Evolutionary conservation across 192 early-diverging fungal species (phyloP), one percentile per base, ranked within the genome.

Genomic region (Gaertneriomyces sp.): DNA sequence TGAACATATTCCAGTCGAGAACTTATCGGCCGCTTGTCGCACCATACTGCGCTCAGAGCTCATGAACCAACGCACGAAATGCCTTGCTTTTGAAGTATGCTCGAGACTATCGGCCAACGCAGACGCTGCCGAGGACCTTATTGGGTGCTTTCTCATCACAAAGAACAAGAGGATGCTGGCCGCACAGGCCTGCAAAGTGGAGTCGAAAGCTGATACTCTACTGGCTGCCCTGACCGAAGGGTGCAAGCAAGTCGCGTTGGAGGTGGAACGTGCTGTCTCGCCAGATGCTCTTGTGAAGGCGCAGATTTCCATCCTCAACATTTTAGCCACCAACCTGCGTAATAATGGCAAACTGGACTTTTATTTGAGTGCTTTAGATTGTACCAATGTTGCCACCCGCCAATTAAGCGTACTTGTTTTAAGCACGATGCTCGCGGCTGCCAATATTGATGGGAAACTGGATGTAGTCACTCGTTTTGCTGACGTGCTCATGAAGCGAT

Each of bases 101-200:
- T 44, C 45, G 6, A n/a, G 51, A 50, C n/a, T 65, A 12, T 61
- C 46, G 46, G 39, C 12, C 47, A 14, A 4, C 46, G 61, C 12
- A 10, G 51, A 16, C 16, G 10, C 49, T 3, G 41, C 40, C 19
- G n/a, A 43, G 25, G 69, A 63, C 40, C 33, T 70, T 14, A 25
- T 70, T n/a, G 40, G 41, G 4, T 63, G 42, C 69, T 70, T 63
- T 41, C 38, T 64, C 17, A 14, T 69, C 42, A 62, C 60, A 9
- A 42, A 17, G 50, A 41, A 38, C 9, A 50, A 20, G 17, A n/a
- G 60, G 3, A 11, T 42, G 33, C 50, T 69, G 12, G 38, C 6
- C 42, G 43, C 9, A 12, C 50, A 61, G n/a, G 59, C 61, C 5
- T 63, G 56, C 45, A 12, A 58, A 20, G 52, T 45, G n/a, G 16